A percentile compares a stretch with the other conserved stretches of the same genome.
phyloP scores from a whole-genome alignment of 2,329 filamentous ascomycete species.

The Fusarium chaquense region DNA sequence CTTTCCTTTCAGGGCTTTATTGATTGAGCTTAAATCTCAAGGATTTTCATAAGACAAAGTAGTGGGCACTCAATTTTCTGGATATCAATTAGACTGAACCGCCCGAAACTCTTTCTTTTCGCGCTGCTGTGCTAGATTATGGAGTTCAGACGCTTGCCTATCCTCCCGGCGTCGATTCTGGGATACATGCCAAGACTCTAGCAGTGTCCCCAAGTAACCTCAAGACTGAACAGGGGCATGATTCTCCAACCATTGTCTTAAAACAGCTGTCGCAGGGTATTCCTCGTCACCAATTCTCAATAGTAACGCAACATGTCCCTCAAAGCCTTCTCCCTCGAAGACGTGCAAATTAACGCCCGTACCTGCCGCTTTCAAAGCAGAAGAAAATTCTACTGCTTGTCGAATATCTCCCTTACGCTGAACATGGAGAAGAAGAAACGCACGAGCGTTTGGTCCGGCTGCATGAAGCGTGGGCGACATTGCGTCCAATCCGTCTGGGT shows the following conservation, averaged over 20 bases:
- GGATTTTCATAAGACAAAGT: too few species aligned
- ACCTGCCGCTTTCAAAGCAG: neutral
- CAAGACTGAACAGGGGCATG: neutral
- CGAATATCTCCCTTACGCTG: conserved; percentile 4
- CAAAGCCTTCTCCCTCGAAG: conserved; percentile 14
- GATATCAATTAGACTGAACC: too few species aligned
- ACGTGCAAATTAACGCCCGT: neutral
- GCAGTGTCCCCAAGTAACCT: too few species aligned
- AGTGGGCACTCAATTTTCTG: too few species aligned
- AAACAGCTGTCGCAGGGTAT: neutral
- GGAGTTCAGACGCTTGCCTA: too few species aligned
- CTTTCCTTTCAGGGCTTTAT: too few species aligned
- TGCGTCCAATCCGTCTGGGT: neutral
- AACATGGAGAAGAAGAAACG: neutral
- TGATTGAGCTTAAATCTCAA: too few species aligned
- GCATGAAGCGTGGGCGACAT: conserved; percentile 13
- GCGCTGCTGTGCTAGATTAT: too few species aligned
- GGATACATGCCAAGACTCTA: too few species aligned
- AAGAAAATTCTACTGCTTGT: conserved; percentile 5
- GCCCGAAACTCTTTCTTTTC: too few species aligned
- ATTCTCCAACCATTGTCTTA: neutral
- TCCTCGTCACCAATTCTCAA: neutral
- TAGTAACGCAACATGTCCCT: conserved; percentile 9
- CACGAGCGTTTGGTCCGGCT: neutral
- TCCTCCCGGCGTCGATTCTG: too few species aligned